Percentiles rank a stretch among this genome's conserved stretches.
phyloP scores from a whole-genome alignment of 129 eudicot species.

The Sambucus nigra region DNA sequence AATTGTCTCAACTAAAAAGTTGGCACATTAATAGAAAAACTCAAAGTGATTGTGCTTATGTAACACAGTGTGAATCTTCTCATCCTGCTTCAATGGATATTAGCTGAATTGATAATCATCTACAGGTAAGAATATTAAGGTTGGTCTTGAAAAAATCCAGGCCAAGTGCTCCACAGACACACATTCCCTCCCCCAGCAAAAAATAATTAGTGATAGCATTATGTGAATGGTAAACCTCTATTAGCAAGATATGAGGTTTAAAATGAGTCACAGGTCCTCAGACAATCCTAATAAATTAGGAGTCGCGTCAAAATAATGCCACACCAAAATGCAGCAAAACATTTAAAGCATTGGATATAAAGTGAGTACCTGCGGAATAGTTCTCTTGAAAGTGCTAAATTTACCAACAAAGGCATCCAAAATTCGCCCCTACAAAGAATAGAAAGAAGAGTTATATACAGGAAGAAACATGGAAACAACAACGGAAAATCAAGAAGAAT shows the following conservation, averaged over 20 bases:
- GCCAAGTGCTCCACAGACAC: too few relatives aligned
- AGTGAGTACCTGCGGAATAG: slow-evolving; percentile 79
- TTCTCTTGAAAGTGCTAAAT: slow-evolving; percentile 91
- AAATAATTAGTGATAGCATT: too few relatives aligned
- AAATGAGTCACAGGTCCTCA: background rate
- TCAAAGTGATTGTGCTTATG: too few relatives aligned
- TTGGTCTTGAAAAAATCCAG: background rate
- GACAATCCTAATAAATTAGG: background rate
- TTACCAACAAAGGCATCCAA: slow-evolving; percentile 99
- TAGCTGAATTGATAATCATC: too few relatives aligned
- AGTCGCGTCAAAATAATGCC: slow-evolving; percentile 7
- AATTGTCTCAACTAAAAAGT: background rate
- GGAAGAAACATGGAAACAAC: background rate
- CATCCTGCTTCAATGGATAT: background rate
- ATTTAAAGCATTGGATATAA: background rate
- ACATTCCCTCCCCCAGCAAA: too few relatives aligned
- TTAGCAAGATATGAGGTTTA: too few relatives aligned
- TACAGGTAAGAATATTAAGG: background rate
- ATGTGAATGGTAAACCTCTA: too few relatives aligned
- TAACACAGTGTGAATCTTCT: background rate
- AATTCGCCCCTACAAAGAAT: slow-evolving; percentile 62
- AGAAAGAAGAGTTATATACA: background rate
- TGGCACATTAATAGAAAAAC: background rate
- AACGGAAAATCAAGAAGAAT: background rate
- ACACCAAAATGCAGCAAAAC: background rate